phyloP scores from a whole-genome alignment of 2,329 filamentous ascomycete genomes.

The Neofusicoccum sp. region DNA sequence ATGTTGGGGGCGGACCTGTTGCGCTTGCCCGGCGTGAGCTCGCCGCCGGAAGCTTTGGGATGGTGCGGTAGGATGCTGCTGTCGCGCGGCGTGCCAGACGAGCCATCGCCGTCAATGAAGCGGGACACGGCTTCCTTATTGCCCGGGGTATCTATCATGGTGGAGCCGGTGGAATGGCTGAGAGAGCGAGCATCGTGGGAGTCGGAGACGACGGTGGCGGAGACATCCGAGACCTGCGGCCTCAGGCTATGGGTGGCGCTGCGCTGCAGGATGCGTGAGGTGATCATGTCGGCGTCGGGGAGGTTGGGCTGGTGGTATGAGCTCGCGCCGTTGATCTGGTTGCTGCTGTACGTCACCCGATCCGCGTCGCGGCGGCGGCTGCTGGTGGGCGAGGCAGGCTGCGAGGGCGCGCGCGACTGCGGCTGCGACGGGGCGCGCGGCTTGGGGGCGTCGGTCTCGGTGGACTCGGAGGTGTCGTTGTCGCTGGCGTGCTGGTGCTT shows the following conservation, averaged over 20 bases:
- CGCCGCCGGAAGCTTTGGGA: constrained; percentile 24
- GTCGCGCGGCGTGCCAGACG: constrained; percentile 44
- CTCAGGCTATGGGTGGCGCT: constrained; percentile 63
- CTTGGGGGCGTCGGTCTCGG: constrained; percentile 21
- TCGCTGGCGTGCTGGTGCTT: constrained; percentile 6
- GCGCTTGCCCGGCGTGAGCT: constrained; percentile 37
- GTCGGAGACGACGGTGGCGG: constrained; percentile 52
- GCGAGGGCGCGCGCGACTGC: constrained; percentile 24
- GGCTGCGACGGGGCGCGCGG: constrained; percentile 22
- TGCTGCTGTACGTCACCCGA: constrained; percentile 19
- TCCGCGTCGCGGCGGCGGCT: constrained; percentile 21
- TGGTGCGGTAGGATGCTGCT: constrained; percentile 39
- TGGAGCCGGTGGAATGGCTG: constrained; percentile 36
- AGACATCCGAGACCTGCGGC: constrained; percentile 66
- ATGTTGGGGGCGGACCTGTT: constrained; percentile 45
- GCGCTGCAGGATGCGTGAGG: constrained; percentile 67
- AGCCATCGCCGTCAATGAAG: constrained; percentile 47
- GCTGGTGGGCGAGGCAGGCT: constrained; percentile 34
- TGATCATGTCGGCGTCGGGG: constrained; percentile 66
- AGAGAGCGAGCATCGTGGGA: constrained; percentile 38
- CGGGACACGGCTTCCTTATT: constrained; percentile 45
- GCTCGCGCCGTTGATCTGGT: constrained; percentile 33
- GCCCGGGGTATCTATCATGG: constrained; percentile 43
- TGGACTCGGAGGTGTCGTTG: constrained; percentile 25
- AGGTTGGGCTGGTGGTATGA: constrained; percentile 33